Evolutionary conservation across 768 basidiomycete species (phyloP), one percentile per base, ranked within the genome.

Genomic region (Leucosporidium yakuticum): DNA sequence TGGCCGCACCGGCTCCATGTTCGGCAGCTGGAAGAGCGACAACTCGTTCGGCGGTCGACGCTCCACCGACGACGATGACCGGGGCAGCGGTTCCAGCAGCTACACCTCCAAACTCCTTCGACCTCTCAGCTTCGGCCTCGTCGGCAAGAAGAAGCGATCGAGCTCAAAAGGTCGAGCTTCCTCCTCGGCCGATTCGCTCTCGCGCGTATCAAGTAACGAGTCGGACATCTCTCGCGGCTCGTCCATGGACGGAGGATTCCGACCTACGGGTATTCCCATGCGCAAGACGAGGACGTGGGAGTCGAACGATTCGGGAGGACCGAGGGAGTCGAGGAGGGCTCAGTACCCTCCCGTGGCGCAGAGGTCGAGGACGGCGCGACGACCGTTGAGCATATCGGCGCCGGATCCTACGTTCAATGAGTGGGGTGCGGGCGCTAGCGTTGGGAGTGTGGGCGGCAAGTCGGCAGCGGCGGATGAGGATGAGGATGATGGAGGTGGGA

Each of bases 341-440:
- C 25, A 47, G n/a, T 72, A 72, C 34, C 71, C 71, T 31, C 67
- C 71, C 20, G 71, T 72, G 19, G 71, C 71, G n/a, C 71, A 72
- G 49, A 50, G 71, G 9, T 60, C 55, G 3, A 47, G 65, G 23
- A 64, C 55, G 48, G 65, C 59, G 15, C 54, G 60, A 48, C 15
- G 31, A 19, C 31, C 62, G 34, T 44, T 53, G 21, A 27, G 27
- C 23, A 61, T 68, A 48, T 67, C 68, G 48, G 70, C 63, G 49
- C 70, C 70, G 20, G 64, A 60, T 11, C 59, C 59, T 23, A 25
- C 54, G 36, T 71, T 71, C 29, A 23, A 25, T 19, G 70, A 71
- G 34, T 71, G 70, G 70, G 68, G 68, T 2, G 55, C 44, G 17
- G 68, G 55, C 15, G 17, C 29, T 25, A 12, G 25, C 23, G 57